Evolutionary conservation across 2,329 filamentous ascomycete genomes (phyloP).

Genomic region (Fusarium hostae): DNA sequence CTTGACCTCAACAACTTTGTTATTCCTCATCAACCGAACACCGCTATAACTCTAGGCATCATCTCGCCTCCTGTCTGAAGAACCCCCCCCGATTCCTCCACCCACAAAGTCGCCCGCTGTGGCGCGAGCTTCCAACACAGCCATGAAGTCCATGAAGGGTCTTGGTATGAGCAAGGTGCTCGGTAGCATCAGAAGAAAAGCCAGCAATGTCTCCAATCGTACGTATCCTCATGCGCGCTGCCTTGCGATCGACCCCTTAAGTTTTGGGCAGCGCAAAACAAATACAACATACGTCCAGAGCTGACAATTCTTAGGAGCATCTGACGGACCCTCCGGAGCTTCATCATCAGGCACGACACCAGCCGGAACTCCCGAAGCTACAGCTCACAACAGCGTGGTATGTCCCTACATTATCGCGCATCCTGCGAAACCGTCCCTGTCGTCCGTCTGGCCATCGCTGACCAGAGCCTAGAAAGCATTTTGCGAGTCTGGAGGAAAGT

Average conservation of each 20-base stretch:
- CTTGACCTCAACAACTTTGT: slow-evolving; percentile 1
- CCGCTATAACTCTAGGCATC: neutral
- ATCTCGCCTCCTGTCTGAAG: slow-evolving; percentile 20
- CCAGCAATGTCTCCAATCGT: slow-evolving; percentile 46
- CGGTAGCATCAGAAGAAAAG: slow-evolving; percentile 63
- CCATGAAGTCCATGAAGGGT: slow-evolving; percentile 61
- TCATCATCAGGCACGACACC: slow-evolving; percentile 47
- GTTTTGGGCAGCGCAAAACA: slow-evolving; percentile 6
- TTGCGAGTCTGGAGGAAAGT: slow-evolving; percentile 77
- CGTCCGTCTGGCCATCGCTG: slow-evolving; percentile 31
- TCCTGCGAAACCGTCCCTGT: slow-evolving; percentile 1
- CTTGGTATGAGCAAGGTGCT: slow-evolving; percentile 68
- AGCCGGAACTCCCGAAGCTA: slow-evolving; percentile 73
- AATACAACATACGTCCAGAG: neutral
- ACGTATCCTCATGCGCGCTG: slow-evolving; percentile 21
- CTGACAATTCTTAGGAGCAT: slow-evolving; percentile 22
- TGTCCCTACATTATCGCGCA: slow-evolving; percentile 44
- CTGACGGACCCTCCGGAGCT: slow-evolving; percentile 38
- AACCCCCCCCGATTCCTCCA: neutral
- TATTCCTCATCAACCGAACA: neutral
- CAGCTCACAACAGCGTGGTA: slow-evolving; percentile 74
- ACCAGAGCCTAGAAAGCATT: slow-evolving; percentile 72
- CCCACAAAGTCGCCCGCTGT: slow-evolving; percentile 29
- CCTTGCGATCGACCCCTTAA: neutral
- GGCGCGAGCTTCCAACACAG: slow-evolving; percentile 39